phyloP scores from a whole-genome alignment of 2,329 filamentous ascomycete genomes.

The Ascochyta fabae region DNA sequence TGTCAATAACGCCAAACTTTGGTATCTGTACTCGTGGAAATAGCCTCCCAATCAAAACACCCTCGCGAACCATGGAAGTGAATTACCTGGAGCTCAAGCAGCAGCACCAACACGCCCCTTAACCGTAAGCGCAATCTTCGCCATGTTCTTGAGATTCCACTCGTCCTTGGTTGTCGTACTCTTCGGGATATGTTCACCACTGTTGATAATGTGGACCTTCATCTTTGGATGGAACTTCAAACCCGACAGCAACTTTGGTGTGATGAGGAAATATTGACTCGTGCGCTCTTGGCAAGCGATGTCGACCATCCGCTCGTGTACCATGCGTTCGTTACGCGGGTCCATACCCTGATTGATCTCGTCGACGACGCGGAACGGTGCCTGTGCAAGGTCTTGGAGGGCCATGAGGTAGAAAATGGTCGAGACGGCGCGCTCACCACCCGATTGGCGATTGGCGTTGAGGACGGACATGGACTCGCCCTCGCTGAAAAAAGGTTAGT shows the following conservation, averaged over 20 bases:
- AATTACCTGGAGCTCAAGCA: constrained; percentile 9
- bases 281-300: constrained; percentile 86
- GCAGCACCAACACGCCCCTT: constrained; percentile 31
- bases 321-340: constrained; percentile 95
- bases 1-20: constrained; percentile 1
- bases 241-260: constrained; percentile 87
- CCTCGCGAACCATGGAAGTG: background rate
- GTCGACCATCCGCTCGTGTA: constrained; percentile 97
- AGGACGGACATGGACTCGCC: constrained; percentile 84
- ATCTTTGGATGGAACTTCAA: constrained; percentile 88
- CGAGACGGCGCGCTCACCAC: constrained; percentile 92
- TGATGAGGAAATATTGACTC: constrained; percentile 92
- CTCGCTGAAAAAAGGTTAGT: constrained; percentile 43
- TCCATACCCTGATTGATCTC: constrained; percentile 99
- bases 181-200: constrained; percentile 70
- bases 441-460: constrained; percentile 91
- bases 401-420: constrained; percentile 99
- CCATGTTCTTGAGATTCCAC: constrained; percentile 54
- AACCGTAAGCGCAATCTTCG: constrained; percentile 40
- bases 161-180: constrained; percentile 42
- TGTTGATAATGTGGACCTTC: constrained; percentile 92
- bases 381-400: constrained; percentile 88
- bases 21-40: constrained; percentile 11
- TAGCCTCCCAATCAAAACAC: constrained; percentile 3
- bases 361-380: constrained; percentile 96